These are phyloP conservation scores for Polyrhizophydium stewartii DNA, from an alignment of 371 early-diverging fungal genomes.

Conservation along the genomic window DNA sequence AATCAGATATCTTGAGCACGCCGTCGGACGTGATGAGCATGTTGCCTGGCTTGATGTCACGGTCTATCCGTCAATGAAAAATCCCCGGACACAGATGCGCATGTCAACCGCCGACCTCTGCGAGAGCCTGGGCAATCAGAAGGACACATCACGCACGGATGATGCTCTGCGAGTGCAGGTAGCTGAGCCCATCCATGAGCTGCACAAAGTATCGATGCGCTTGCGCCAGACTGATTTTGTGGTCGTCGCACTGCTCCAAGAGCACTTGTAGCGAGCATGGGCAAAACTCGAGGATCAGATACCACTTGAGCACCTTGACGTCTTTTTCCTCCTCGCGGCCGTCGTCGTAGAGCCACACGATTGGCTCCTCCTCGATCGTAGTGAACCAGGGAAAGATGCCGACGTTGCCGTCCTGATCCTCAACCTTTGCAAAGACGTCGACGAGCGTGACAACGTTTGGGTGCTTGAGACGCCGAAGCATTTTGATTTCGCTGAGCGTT, in stretches of 20 bases:
- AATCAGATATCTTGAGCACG: conserved; percentile 50
- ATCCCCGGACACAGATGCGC: not conserved
- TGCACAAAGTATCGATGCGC: conserved; percentile 44
- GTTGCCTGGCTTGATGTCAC: conserved; percentile 74
- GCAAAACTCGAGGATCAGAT: conserved; percentile 51
- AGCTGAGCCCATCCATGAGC: conserved; percentile 43
- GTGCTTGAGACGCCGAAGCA: conserved; percentile 48
- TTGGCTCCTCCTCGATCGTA: conserved; percentile 47
- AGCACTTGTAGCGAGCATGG: conserved; percentile 43
- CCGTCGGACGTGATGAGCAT: conserved; percentile 57
- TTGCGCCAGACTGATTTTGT: conserved; percentile 19
- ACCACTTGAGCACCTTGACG: conserved; percentile 46
- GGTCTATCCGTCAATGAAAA: conserved; percentile 31
- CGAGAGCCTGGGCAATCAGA: not conserved
- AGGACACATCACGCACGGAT: conserved; percentile 30
- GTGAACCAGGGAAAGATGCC: conserved; percentile 47
- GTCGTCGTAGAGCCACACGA: conserved; percentile 41
- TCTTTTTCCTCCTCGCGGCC: conserved; percentile 31
- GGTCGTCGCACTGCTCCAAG: conserved; percentile 33
- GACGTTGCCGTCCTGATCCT: conserved; percentile 47
- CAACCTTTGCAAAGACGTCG: conserved; percentile 60
- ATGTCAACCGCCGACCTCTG: not conserved
- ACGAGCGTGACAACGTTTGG: conserved; percentile 41
- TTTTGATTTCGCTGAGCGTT: conserved; percentile 54
- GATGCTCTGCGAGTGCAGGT: conserved; percentile 53